Evolutionary conservation across 371 early-diverging fungal species (phyloP).

Genomic region (Saksenaea vasiformis): DNA sequence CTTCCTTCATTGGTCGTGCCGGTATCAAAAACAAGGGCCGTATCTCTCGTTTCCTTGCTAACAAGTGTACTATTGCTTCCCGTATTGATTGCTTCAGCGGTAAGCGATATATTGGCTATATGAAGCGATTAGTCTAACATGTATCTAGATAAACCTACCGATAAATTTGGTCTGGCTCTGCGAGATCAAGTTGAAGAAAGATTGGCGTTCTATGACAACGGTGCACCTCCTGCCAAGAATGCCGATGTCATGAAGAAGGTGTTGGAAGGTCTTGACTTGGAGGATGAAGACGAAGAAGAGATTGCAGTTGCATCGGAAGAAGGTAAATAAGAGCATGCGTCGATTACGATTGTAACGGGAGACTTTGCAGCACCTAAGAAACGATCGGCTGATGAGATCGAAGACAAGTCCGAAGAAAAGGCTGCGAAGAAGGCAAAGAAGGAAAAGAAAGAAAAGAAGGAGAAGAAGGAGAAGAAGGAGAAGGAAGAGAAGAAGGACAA

Average conservation of each 20-base stretch:
- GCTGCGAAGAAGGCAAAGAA: constrained; percentile 39
- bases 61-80: constrained; percentile 97
- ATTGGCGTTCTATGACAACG: constrained; percentile 90
- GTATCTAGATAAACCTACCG: constrained; percentile 67
- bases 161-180: constrained; percentile 95
- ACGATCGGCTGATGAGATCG: constrained; percentile 32
- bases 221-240: constrained; percentile 89
- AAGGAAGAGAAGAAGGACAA: constrained; percentile 59
- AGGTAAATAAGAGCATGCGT: constrained; percentile 1
- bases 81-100: constrained; percentile 96
- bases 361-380: constrained; percentile 19
- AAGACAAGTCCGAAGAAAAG: constrained; percentile 32
- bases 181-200: constrained; percentile 96
- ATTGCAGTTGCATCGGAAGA: constrained; percentile 11
- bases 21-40: constrained; percentile 98
- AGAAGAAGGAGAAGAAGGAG: constrained; percentile 51
- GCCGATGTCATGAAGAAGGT: constrained; percentile 93
- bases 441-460: constrained; percentile 57
- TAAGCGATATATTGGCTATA: constrained; percentile 5
- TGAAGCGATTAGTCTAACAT: neutral
- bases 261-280: constrained; percentile 66
- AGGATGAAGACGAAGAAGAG: constrained; percentile 47
- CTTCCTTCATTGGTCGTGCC: constrained; percentile 93
- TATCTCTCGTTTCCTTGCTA: constrained; percentile 97
- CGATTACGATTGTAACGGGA: constrained; percentile 6